These are phyloP conservation scores for Hyphopichia burtonii DNA, from an alignment of 1,139 yeast species.

Conservation along the genomic window DNA sequence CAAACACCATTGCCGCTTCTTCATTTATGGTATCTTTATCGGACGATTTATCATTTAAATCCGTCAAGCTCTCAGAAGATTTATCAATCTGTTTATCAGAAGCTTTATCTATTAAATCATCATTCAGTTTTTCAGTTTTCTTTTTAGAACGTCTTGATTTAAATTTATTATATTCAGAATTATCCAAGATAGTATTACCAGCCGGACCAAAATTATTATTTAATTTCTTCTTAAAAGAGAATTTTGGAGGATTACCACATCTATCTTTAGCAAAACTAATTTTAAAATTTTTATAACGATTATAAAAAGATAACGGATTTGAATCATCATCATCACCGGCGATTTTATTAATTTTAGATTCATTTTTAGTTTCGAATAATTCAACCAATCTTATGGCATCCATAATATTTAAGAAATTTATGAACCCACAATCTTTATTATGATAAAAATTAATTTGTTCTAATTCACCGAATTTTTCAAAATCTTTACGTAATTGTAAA, in stretches of 20 bases:
- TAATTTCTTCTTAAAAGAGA: constrained; percentile 37
- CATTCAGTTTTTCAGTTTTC: constrained; percentile 1
- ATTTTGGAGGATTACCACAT: constrained; percentile 49
- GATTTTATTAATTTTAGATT: constrained; percentile 16
- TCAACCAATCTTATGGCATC: constrained; percentile 41
- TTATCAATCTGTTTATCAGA: background rate
- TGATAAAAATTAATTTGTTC: constrained; percentile 50
- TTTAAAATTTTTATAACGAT: constrained; percentile 37
- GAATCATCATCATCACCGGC: constrained; percentile 18
- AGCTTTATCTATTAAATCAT: background rate
- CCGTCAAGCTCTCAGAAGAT: background rate
- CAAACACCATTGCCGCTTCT: constrained; percentile 50
- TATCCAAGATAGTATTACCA: constrained; percentile 1
- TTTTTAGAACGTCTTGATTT: constrained; percentile 5
- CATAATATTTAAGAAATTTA: constrained; percentile 40
- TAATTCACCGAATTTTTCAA: constrained; percentile 38
- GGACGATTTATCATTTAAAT: constrained; percentile 7
- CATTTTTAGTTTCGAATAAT: constrained; percentile 25
- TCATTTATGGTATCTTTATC: constrained; percentile 28
- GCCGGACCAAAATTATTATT: background rate
- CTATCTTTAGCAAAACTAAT: constrained; percentile 49
- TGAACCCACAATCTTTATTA: constrained; percentile 46
- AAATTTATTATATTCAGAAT: constrained; percentile 4
- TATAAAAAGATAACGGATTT: constrained; percentile 30
- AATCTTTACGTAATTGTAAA: constrained; percentile 40